These are phyloP conservation scores for Aureococcus anophagefferens DNA, from an alignment of 108 stramenopile genomes.

Conservation along the genomic window DNA sequence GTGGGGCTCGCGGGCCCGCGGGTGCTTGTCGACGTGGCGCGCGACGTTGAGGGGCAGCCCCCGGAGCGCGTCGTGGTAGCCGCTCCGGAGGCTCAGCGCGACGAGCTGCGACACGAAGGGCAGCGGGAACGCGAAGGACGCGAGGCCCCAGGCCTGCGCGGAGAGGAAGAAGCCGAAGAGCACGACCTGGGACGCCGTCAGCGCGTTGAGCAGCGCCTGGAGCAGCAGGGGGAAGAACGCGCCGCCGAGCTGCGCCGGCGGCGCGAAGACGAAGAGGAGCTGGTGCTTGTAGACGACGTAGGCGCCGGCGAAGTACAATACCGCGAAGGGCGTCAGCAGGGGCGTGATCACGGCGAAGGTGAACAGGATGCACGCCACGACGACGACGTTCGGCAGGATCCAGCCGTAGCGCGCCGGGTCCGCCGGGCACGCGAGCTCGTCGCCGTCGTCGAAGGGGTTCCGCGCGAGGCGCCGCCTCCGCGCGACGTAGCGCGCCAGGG, in stretches of 20 bases:
- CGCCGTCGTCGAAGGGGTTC: conserved; percentile 4
- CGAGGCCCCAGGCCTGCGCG: background rate
- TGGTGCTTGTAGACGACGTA: conserved; percentile 41
- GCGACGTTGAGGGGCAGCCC: background rate
- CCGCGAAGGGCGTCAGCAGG: conserved; percentile 14
- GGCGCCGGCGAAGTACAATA: conserved; percentile 31
- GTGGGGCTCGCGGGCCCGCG: background rate
- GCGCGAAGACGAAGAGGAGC: conserved; percentile 40
- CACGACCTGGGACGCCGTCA: background rate
- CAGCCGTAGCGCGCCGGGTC: background rate
- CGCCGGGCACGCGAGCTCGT: no score
- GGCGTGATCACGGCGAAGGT: conserved; percentile 14
- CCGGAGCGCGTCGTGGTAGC: background rate
- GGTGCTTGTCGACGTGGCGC: background rate
- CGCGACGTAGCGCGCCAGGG: background rate
- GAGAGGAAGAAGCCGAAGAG: background rate
- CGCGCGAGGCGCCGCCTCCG: background rate
- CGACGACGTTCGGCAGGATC: conserved; percentile 2
- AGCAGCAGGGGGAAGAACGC: background rate
- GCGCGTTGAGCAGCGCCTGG: background rate
- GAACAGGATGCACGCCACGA: conserved; percentile 9
- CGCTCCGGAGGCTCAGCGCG: background rate
- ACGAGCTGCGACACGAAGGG: background rate
- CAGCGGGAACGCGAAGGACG: background rate
- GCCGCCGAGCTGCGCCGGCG: background rate